These are phyloP conservation scores for Xylaria sp. DNA, from an alignment of 2,329 filamentous ascomycete genomes.

Conservation along the genomic window DNA sequence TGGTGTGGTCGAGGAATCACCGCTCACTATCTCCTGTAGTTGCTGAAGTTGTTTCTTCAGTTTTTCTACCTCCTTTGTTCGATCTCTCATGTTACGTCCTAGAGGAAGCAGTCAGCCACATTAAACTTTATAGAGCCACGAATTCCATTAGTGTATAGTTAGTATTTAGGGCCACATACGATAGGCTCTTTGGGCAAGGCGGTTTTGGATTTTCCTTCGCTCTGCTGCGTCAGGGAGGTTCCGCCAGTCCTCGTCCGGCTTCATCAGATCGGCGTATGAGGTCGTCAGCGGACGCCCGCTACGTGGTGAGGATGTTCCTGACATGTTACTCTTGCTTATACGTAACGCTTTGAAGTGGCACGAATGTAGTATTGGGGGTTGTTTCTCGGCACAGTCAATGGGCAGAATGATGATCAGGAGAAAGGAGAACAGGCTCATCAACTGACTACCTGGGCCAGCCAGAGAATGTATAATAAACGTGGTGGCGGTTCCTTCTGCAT, in stretches of 20 bases:
- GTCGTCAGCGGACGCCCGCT: conserved; percentile 49
- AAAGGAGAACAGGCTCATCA: conserved; percentile 13
- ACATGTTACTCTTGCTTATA: conserved; percentile 38
- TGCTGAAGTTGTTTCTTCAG: conserved; percentile 50
- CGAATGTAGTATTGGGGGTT: conserved; percentile 8
- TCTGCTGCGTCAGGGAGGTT: conserved; percentile 50
- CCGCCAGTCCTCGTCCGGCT: conserved; percentile 51
- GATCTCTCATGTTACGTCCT: conserved; percentile 51
- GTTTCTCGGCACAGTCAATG: conserved; percentile 33
- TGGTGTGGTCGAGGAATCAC: conserved; percentile 44
- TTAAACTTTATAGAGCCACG: not conserved
- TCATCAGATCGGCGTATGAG: conserved; percentile 51
- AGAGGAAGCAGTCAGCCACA: conserved; percentile 22
- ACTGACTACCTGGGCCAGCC: conserved; percentile 14
- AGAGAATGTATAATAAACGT: conserved; percentile 37
- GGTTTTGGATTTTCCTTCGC: conserved; percentile 51
- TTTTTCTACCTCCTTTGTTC: conserved; percentile 50
- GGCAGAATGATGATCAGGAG: conserved; percentile 2
- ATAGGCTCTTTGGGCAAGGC: conserved; percentile 50
- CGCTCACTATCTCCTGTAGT: conserved; percentile 46
- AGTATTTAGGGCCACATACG: conserved; percentile 41
- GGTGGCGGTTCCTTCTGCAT: conserved; percentile 34
- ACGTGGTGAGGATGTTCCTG: conserved; percentile 47
- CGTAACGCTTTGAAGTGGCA: conserved; percentile 2
- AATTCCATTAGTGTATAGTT: not conserved